A percentile compares a stretch with the other conserved stretches of the same genome.
These are phyloP conservation scores for Botryosphaeria agaves DNA, from an alignment of 2,329 filamentous ascomycete species.

Conservation along the genomic window DNA sequence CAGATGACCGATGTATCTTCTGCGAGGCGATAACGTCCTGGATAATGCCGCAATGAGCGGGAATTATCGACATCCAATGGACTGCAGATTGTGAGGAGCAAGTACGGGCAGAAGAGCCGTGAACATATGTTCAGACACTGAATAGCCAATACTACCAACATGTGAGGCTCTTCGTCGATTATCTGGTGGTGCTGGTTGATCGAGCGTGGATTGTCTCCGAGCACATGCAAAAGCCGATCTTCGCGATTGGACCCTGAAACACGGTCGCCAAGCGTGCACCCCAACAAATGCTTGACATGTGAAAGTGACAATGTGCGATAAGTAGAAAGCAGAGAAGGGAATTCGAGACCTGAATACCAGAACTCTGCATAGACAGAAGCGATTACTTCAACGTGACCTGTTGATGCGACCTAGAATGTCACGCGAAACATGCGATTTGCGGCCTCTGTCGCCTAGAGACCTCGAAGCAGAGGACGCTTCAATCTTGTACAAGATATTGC, in stretches of 20 bases:
- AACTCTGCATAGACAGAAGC: not conserved
- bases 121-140: no score
- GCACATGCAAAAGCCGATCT: not conserved
- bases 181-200: no score
- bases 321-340: not conserved
- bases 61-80: no score
- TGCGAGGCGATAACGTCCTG: no score
- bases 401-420: not conserved
- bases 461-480: constrained; percentile 14
- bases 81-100: no score
- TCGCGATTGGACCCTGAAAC: not conserved
- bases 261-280: not conserved
- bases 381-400: not conserved
- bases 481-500: constrained; percentile 36
- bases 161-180: no score
- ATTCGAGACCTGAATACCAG: not conserved
- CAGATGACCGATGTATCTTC: no score
- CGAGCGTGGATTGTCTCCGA: no score
- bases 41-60: no score
- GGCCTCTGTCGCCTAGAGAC: not conserved
- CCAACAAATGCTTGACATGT: not conserved
- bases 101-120: no score
- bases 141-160: no score
- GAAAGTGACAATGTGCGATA: not conserved
- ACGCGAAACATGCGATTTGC: not conserved